phyloP scores from a whole-genome alignment of 2,329 filamentous ascomycete species.

The Aspergillus brunneoviolaceus region DNA sequence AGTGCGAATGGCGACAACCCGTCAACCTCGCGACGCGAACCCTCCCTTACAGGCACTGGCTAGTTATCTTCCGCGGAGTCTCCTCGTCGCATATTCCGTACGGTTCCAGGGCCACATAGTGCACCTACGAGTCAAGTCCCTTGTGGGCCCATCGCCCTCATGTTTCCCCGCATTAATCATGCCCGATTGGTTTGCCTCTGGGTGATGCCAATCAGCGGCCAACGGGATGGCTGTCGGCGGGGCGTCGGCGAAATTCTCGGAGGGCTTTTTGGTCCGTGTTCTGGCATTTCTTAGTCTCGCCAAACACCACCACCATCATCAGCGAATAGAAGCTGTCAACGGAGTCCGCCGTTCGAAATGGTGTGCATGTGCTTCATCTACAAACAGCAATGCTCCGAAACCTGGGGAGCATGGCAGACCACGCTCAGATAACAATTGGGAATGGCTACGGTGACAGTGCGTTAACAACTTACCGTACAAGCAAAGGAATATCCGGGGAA shows the following conservation, averaged over 20 bases:
- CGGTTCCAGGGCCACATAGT: neutral
- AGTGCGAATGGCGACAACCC: neutral
- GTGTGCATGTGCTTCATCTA: neutral
- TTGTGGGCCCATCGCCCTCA: neutral
- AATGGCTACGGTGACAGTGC: neutral
- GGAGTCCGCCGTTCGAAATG: neutral
- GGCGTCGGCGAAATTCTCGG: constrained; percentile 30
- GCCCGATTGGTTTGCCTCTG: neutral
- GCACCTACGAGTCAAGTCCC: neutral
- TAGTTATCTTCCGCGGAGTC: neutral
- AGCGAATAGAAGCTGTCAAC: neutral
- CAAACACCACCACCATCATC: neutral
- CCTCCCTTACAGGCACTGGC: neutral
- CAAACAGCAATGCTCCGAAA: neutral
- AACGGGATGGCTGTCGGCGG: constrained; percentile 20
- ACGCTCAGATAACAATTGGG: neutral
- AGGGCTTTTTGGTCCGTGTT: constrained; percentile 5
- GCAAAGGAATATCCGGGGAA: constrained; percentile 1
- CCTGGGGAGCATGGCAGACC: neutral
- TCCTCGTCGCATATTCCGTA: neutral
- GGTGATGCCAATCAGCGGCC: constrained; percentile 1
- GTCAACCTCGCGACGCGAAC: neutral
- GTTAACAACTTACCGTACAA: neutral
- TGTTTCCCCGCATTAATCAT: constrained; percentile 2
- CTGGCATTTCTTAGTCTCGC: neutral